Base-by-base conservation (phyloP, 2,329 filamentous ascomycete genomes). In the Escovopsis sp. region DNA sequence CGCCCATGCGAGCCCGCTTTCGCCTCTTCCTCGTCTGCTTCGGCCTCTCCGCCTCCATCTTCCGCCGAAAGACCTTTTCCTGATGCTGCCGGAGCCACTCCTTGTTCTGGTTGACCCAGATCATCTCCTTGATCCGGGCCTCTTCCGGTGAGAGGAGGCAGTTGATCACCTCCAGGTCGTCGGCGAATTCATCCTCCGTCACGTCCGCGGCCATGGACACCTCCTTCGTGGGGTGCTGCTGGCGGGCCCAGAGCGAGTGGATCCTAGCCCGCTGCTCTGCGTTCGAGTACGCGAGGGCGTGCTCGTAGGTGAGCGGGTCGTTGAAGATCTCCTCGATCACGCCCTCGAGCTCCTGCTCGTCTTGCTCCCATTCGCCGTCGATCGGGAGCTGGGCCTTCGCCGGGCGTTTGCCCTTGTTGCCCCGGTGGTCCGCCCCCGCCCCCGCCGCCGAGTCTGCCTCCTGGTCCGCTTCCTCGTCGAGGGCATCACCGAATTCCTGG, bases 31-130 rank as follows among this genome's bases (percentile, higher is more conserved):
- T 64, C n/a, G 60, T 67, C 37, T 65, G 68, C 58, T 68, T 81
- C 37, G 63, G 69, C 43, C 55, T 63, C 47, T 58, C 68, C 9
- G 66, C 67, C 39, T 70, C 71, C 41, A 72, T 61, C 55, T 86
- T 83, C 39, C 76, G 72, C 27, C 80, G 72, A 38, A 92, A 79
- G 6, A 80, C 68, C 55, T 90, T 93, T 40, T 82, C 76, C 50
- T 94, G 86, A 51, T 92, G 80, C 33, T 76, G 72, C 8, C 88
- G 81, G 27, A 98, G 66, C 72, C 87, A 98, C 45, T 92, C 85
- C 53, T 90, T 86, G 56, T 98, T 96, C 52, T 87, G 78, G 40
- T 88, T 87, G 30, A 93, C 76, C 90, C 90, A 98, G 35, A 96
- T 82, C 40, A 76, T 75, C 55, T 94, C 87, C 55, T 94, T 96